Conservation (phyloP, 805 yeast genomes). For the Pichia phayaonensis region DNA sequence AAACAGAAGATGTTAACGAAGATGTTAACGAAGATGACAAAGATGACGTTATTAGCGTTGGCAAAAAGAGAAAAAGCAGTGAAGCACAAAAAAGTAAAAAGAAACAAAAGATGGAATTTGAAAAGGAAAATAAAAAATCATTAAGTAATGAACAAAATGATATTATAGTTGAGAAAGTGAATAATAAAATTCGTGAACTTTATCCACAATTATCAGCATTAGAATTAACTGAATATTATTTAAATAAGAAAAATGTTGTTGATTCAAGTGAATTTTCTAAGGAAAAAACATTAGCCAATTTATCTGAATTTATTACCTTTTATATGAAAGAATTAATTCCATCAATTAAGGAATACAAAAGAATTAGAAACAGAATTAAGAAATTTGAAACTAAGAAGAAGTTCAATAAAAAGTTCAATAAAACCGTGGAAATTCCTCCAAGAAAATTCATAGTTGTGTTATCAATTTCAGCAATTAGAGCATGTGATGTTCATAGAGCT, state of each 20-base stretch:
- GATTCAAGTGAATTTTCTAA: slow-evolving; percentile 53
- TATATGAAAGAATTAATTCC: slow-evolving; percentile 43
- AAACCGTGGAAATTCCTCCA: slow-evolving; percentile 19
- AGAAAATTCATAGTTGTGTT: slow-evolving; percentile 44
- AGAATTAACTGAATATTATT: slow-evolving; percentile 61
- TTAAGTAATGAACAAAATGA: slow-evolving; percentile 52
- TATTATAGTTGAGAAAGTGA: slow-evolving; percentile 59
- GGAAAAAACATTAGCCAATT: slow-evolving; percentile 46
- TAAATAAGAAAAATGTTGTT: slow-evolving; percentile 46
- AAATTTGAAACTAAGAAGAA: slow-evolving; percentile 19
- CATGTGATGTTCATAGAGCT: slow-evolving; percentile 76
- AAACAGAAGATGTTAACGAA: slow-evolving; percentile 13
- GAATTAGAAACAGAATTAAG: slow-evolving; percentile 24
- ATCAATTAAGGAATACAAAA: slow-evolving; percentile 19
- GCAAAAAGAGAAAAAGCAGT: slow-evolving; percentile 24
- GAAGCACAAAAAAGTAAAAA: slow-evolving; percentile 57
- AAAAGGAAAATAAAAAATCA: slow-evolving; percentile 46
- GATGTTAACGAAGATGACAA: slow-evolving; percentile 11
- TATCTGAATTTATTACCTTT: slow-evolving; percentile 45
- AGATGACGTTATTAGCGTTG: slow-evolving; percentile 1
- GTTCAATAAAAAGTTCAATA: slow-evolving; percentile 21
- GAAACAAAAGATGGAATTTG: slow-evolving; percentile 58
- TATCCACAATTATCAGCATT: slow-evolving; percentile 65
- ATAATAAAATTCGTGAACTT: slow-evolving; percentile 48
- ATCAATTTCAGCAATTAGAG: slow-evolving; percentile 76